Evolutionary conservation across 768 basidiomycete species (phyloP).

Genomic region (Serendipita sp.): DNA sequence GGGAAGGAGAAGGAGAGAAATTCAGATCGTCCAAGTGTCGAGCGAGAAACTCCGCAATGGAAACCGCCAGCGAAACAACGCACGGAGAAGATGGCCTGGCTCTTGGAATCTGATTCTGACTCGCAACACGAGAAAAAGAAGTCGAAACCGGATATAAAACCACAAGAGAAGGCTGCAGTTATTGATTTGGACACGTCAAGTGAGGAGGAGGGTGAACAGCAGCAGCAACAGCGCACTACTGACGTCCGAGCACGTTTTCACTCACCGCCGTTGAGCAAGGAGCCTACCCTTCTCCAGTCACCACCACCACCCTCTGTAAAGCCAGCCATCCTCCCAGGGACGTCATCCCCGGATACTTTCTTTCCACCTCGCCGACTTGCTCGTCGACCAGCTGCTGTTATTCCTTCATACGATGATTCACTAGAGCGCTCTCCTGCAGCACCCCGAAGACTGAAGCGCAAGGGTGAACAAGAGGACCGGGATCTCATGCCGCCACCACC

Average conservation of each 20-base stretch:
- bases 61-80: background rate
- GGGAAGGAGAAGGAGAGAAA: background rate
- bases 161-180: background rate
- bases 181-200: background rate
- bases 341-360: background rate
- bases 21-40: constrained; percentile 12
- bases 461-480: background rate
- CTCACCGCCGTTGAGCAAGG: background rate
- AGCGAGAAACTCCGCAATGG: background rate
- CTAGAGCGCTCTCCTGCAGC: background rate
- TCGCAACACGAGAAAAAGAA: background rate
- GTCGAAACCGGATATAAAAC: background rate
- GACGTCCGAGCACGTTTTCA: background rate
- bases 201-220: background rate
- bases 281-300: too few species aligned
- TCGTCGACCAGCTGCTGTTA: background rate
- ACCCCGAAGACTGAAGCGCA: background rate
- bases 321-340: background rate
- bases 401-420: background rate
- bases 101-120: constrained; percentile 13
- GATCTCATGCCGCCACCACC: background rate
- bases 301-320: background rate
- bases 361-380: background rate
- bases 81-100: constrained; percentile 9
- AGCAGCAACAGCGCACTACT: background rate